Base-by-base conservation (phyloP, 768 basidiomycete genomes). In the Cystobasidium onofrii region DNA sequence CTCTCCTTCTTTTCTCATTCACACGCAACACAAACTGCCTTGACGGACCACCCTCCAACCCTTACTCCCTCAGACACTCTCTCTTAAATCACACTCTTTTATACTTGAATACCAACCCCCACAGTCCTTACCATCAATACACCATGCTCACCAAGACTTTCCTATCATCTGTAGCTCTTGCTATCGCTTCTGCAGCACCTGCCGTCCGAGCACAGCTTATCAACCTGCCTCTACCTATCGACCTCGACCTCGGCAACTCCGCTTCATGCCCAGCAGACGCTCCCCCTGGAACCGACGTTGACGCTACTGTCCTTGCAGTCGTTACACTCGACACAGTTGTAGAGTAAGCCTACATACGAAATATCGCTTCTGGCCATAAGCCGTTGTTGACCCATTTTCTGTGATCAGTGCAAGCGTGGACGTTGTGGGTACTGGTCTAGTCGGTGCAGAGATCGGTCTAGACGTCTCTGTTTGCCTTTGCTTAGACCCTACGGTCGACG, bases 381-480 rank as follows among this genome's bases (percentile, higher is more conserved):
- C n/a, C n/a, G n/a, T n/a, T n/a, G n/a, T n/a, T n/a, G n/a, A n/a
- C n/a, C n/a, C n/a, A n/a, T n/a, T n/a, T n/a, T 29, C 2, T 15
- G 4, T 29, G 12, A 3, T 6, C 33, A 64, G 63, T 4, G 65
- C 65, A 7, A 29, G 27, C 18, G 6, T 54, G 7, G 31, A 31
- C 18, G 13, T 52, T 7, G 13, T 29, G 9, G 65, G 43, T 6
- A 9, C 31, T 15, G 46, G 41, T 29, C 25, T 67, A 18, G 41
- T 67, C 31, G 44, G 12, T n/a, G 46, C 46, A n/a, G 20, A 50
- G 3, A 4, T 12, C 46, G 46, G 23, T 57, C 36, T 39, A 6
- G 46, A 67, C 44, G 25, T 67, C 7, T 43, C 52, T 29, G 65
- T 67, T 23, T 67, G 65, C 50, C 44, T 67, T 3, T 67, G 65